These are phyloP conservation scores for Teratosphaeria zuluensis DNA, from an alignment of 2,329 filamentous ascomycete species.

Conservation along the genomic window DNA sequence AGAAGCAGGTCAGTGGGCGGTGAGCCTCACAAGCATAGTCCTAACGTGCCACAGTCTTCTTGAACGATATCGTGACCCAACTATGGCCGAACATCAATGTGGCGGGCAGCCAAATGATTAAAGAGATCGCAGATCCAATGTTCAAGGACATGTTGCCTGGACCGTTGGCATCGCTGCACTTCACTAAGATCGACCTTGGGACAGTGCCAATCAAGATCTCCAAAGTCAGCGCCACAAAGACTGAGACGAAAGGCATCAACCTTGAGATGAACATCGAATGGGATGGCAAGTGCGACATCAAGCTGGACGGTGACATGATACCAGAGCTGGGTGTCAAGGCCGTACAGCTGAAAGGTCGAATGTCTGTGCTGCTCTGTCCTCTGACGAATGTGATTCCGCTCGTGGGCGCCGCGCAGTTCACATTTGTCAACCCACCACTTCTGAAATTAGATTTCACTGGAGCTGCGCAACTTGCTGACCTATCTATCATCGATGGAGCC, in stretches of 20 bases:
- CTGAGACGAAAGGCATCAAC: slow-evolving; percentile 36
- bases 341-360: slow-evolving; percentile 35
- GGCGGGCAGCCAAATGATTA: slow-evolving; percentile 35
- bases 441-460: slow-evolving; percentile 41
- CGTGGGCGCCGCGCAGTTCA: slow-evolving; percentile 39
- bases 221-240: slow-evolving; percentile 38
- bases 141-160: slow-evolving; percentile 38
- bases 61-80: slow-evolving; percentile 40
- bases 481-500: slow-evolving; percentile 31
- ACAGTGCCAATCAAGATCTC: slow-evolving; percentile 32
- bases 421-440: slow-evolving; percentile 40
- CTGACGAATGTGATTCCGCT: slow-evolving; percentile 39
- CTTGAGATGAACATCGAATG: slow-evolving; percentile 40
- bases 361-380: slow-evolving; percentile 37
- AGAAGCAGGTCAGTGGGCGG: slow-evolving; percentile 24
- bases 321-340: slow-evolving; percentile 39
- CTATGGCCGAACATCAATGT: slow-evolving; percentile 43
- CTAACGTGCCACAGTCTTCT: slow-evolving; percentile 26
- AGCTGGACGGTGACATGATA: slow-evolving; percentile 36
- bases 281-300: slow-evolving; percentile 39
- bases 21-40: background rate
- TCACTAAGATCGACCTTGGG: slow-evolving; percentile 40
- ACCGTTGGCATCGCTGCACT: slow-evolving; percentile 34
- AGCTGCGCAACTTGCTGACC: slow-evolving; percentile 37
- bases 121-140: slow-evolving; percentile 41